These are phyloP conservation scores for Dactylellina cionopaga DNA, from an alignment of 2,329 filamentous ascomycete genomes.

Conservation along the genomic window DNA sequence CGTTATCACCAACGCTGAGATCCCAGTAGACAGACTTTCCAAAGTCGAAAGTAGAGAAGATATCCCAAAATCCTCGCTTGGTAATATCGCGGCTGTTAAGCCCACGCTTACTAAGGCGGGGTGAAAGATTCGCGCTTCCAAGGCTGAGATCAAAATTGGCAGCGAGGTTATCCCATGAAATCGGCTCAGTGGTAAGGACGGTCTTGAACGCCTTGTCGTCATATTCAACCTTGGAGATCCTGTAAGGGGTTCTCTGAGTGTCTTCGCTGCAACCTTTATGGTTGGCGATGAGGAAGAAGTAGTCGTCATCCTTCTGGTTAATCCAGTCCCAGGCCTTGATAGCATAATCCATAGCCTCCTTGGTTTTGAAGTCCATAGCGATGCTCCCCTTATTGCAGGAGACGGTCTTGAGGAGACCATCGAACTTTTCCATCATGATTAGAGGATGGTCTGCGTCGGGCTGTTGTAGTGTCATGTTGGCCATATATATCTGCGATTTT, in stretches of 20 bases:
- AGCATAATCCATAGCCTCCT: conserved; percentile 58
- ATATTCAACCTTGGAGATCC: conserved; percentile 34
- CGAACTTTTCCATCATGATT: conserved; percentile 59
- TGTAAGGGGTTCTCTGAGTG: conserved; percentile 58
- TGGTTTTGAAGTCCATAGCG: conserved; percentile 57
- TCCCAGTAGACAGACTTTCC: conserved; percentile 48
- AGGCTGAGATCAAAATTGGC: conserved; percentile 45
- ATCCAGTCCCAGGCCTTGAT: conserved; percentile 58
- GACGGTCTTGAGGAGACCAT: conserved; percentile 57
- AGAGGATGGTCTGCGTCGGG: conserved; percentile 56
- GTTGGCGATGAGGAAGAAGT: conserved; percentile 59
- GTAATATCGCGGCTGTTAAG: conserved; percentile 21
- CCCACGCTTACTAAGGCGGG: conserved; percentile 3
- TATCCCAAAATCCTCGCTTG: conserved; percentile 44
- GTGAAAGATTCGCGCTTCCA: conserved; percentile 29
- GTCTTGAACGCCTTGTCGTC: conserved; percentile 27
- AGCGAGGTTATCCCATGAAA: conserved; percentile 39
- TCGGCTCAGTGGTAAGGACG: conserved; percentile 18
- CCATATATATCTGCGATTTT: conserved; percentile 56
- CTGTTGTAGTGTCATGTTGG: conserved; percentile 59
- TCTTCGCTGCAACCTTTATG: conserved; percentile 58
- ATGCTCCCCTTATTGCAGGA: conserved; percentile 56
- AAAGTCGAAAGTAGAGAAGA: conserved; percentile 33
- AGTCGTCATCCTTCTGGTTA: conserved; percentile 56
- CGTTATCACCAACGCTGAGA: conserved; percentile 26